Evolutionary conservation across 163 green algal genomes (phyloP).

Genomic region (Scenedesmus sp.): DNA sequence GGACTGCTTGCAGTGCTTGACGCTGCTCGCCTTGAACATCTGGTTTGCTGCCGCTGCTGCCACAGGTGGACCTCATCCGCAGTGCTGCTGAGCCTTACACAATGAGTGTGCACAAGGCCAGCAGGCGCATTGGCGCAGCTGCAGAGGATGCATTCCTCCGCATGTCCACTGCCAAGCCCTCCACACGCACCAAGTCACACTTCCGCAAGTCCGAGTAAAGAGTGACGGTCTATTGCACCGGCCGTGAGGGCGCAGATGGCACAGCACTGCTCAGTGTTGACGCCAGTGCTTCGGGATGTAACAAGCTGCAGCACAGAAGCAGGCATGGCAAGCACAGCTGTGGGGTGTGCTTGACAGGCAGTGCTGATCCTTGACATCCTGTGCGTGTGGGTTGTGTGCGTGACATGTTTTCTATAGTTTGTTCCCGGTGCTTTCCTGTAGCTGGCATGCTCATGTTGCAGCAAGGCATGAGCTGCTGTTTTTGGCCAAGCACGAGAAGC

Average conservation of each 20-base stretch:
- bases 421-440: no score
- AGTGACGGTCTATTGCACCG: neutral
- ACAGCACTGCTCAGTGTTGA: neutral
- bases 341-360: no score
- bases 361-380: no score
- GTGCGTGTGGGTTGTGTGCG: no score
- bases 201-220: slow-evolving; percentile 14
- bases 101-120: slow-evolving; percentile 45
- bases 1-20: no score
- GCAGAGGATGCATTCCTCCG: slow-evolving; percentile 39
- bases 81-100: slow-evolving; percentile 50
- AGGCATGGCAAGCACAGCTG: no score
- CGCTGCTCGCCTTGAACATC: no score
- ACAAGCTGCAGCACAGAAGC: no score
- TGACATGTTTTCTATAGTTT: no score
- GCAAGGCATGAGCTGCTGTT: no score
- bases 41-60: neutral
- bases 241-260: neutral
- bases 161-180: slow-evolving; percentile 29
- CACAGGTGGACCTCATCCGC: slow-evolving; percentile 44
- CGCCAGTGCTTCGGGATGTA: neutral
- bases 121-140: neutral
- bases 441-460: no score
- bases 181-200: slow-evolving; percentile 42
- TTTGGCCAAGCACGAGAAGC: no score